Evolutionary conservation across 768 basidiomycete genomes (phyloP).

Genomic region (Rhodotorula kratochvilovae): DNA sequence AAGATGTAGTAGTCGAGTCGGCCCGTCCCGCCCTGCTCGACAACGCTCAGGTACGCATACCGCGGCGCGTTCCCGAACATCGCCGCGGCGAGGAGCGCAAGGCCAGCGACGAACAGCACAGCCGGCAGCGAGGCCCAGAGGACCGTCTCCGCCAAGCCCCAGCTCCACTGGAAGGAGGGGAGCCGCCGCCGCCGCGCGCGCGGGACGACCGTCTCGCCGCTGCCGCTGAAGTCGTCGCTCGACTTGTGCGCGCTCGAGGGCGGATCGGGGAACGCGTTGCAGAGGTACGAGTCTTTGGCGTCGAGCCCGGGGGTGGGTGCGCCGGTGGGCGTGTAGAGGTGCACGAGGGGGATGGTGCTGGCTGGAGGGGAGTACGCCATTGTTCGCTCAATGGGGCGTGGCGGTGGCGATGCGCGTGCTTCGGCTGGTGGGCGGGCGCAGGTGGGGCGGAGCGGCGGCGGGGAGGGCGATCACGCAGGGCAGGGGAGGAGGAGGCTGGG

Average conservation of each 20-base stretch:
- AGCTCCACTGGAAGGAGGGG: not conserved
- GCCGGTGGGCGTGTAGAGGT: not conserved
- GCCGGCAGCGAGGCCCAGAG: constrained; percentile 28
- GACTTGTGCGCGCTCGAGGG: not conserved
- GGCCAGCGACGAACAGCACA: constrained; percentile 1
- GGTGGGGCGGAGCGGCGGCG: not conserved
- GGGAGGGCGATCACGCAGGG: not conserved
- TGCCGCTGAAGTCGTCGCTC: not conserved
- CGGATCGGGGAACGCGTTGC: constrained; percentile 3
- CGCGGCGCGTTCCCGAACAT: not conserved
- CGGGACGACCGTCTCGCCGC: not conserved
- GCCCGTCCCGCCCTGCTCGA: constrained; percentile 16
- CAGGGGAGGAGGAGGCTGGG: not conserved
- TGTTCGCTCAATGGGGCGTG: not conserved
- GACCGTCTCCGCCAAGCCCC: constrained; percentile 1
- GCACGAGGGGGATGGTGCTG: not conserved
- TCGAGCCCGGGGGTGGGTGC: not conserved
- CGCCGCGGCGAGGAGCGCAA: not conserved
- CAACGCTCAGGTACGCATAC: constrained; percentile 10
- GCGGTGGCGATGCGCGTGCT: not conserved
- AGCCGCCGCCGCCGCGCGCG: too few relatives aligned
- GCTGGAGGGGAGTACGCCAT: not conserved
- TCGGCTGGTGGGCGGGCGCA: too few relatives aligned
- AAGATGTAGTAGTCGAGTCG: constrained; percentile 19
- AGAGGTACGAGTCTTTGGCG: constrained; percentile 22